A percentile compares a stretch with the other conserved stretches of the same genome.
Evolutionary conservation across 768 basidiomycete genomes (phyloP).

Genomic region (Lactarius sanguifluus): DNA sequence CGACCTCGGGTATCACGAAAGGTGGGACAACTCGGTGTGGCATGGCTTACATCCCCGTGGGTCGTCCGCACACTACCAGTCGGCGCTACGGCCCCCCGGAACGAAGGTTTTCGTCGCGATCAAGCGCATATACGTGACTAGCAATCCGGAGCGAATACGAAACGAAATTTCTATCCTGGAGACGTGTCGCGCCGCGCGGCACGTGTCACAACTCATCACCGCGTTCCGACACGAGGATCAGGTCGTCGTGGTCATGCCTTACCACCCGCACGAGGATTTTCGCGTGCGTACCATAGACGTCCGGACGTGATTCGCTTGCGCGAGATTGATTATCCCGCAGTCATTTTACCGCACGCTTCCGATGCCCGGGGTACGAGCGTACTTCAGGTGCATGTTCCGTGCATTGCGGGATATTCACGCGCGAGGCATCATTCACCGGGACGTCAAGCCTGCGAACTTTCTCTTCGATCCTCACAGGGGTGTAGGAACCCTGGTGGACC

Average conservation of each 20-base stretch:
- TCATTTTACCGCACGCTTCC: conserved; percentile 78
- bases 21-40: conserved; percentile 78
- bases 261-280: conserved; percentile 90
- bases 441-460: conserved; percentile 98
- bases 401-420: conserved; percentile 87
- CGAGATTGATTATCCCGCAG: conserved; percentile 41
- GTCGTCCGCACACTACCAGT: conserved; percentile 69
- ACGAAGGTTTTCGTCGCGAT: conserved; percentile 82
- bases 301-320: background rate
- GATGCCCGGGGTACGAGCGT: conserved; percentile 74
- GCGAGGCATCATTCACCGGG: conserved; percentile 88
- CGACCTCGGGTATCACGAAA: conserved; percentile 70
- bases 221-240: conserved; percentile 92
- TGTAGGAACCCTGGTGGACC: conserved; percentile 87
- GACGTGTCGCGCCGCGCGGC: conserved; percentile 77
- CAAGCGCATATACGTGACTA: conserved; percentile 97
- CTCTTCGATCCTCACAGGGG: conserved; percentile 85
- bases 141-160: conserved; percentile 85
- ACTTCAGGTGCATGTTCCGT: conserved; percentile 89
- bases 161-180: conserved; percentile 94
- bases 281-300: conserved; percentile 57
- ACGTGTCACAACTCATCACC: conserved; percentile 90
- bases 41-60: conserved; percentile 58
- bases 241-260: conserved; percentile 92
- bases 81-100: conserved; percentile 41